Base-by-base conservation (phyloP, 345 rosid genomes). In the Luvunga scandens region DNA sequence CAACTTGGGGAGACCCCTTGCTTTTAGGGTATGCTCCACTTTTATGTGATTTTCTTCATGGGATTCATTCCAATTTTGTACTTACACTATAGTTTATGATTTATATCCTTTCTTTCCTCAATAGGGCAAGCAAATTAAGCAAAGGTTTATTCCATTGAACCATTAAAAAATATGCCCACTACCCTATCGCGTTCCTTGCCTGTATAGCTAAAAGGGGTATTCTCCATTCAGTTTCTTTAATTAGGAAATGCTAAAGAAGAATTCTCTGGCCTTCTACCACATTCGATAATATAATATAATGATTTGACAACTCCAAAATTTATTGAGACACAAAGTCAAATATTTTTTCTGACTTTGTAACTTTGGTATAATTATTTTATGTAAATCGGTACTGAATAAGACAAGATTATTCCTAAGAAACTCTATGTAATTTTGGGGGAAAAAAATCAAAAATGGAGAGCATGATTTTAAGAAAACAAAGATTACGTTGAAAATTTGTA, bases 91-190 rank as follows among this genome's bases (percentile, higher is more conserved):
- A 19, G 18, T 65, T 65, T 65, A 65, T 65, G 8, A 59, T 9
- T 59, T 30, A 19, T 71, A 21, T 31, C 19, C 18, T 2, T 39
- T 16, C 12, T 18, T 74, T 62, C 69, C n/a, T 75, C 61, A 22
- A 50, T 31, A 1, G 50, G 50, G n/a, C 10, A 50, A 65, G 78
- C 72, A 69, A 69, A 65, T 39, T 68, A 39, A 24, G 55, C 28
- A 75, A 50, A 75, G 50, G 63, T 31, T 65, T 75, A 65, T 64
- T 75, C 71, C 7, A n/a, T 75, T 10, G 21, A 45, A 65, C 36
- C 10, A 24, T 60, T 24, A 61, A 27, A 38, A 25, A 7, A 4
- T 1, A 59, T 9, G 1, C 34, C 24, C 30, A 33, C 48, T 27
- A 22, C 33, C 64, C 22, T 19, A 25, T 16, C 4, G 12, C 1